A percentile compares a stretch with the other conserved stretches of the same genome.
These are phyloP conservation scores for Apophysomyces trapeziformis DNA, from an alignment of 371 early-diverging fungal genomes.

Conservation along the genomic window DNA sequence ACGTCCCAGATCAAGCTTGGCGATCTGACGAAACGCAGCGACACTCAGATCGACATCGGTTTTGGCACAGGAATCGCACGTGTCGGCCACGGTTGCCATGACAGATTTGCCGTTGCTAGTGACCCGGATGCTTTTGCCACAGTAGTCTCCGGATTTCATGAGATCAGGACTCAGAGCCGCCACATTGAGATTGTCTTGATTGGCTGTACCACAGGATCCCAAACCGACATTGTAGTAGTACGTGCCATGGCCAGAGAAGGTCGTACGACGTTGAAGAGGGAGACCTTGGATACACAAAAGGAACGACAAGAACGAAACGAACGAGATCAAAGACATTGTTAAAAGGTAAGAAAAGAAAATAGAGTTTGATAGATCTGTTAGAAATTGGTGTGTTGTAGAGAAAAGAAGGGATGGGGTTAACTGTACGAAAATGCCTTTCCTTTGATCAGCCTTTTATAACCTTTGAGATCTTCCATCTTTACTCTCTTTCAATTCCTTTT, in stretches of 20 bases:
- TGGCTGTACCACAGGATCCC: conserved; percentile 46
- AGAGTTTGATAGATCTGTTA: too few relatives aligned
- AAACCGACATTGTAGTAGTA: conserved; percentile 45
- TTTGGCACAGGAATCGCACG: conserved; percentile 46
- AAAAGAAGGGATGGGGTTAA: too few relatives aligned
- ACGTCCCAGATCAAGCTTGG: conserved; percentile 32
- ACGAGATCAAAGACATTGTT: too few relatives aligned
- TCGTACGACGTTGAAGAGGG: conserved; percentile 23
- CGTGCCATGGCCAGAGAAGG: conserved; percentile 39
- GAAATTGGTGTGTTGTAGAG: too few relatives aligned
- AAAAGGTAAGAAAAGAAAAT: too few relatives aligned
- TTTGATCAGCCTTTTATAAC: not conserved
- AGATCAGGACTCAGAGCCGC: conserved; percentile 38
- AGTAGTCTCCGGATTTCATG: conserved; percentile 36
- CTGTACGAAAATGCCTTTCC: too few relatives aligned
- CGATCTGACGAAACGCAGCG: conserved; percentile 51
- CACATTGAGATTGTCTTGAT: conserved; percentile 31
- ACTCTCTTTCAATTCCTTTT: not conserved
- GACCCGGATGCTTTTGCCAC: conserved; percentile 46
- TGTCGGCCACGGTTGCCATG: conserved; percentile 50
- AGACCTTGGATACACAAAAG: conserved; percentile 18
- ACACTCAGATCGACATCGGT: conserved; percentile 50
- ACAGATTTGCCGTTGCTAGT: conserved; percentile 36
- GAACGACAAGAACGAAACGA: conserved; percentile 5
- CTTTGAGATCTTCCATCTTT: not conserved